Evolutionary conservation across 768 basidiomycete genomes (phyloP).

Genomic region (Kwoniella dejecticola): DNA sequence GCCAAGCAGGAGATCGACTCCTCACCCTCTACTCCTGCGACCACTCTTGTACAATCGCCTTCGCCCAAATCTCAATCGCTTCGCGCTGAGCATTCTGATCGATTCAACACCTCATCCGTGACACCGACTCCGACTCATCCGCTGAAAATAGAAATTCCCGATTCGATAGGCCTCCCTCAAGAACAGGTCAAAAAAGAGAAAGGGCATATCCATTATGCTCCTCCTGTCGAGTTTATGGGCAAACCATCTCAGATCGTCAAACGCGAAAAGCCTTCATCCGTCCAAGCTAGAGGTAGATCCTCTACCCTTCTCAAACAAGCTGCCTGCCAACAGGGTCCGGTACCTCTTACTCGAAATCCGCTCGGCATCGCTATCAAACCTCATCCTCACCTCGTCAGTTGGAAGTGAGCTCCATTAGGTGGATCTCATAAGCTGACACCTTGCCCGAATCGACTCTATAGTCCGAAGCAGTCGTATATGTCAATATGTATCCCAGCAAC

Average conservation of each 20-base stretch:
- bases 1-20: not conserved
- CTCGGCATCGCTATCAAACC: not conserved
- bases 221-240: not conserved
- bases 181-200: not conserved
- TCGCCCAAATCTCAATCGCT: not conserved
- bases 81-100: not conserved
- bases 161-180: not conserved
- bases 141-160: no score
- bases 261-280: not conserved
- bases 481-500: conserved; percentile 30
- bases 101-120: not conserved
- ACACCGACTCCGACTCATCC: conserved; percentile 1
- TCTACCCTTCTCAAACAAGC: no score
- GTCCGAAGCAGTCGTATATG: conserved; percentile 21
- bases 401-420: not conserved
- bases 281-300: not conserved
- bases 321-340: no score
- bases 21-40: conserved; percentile 4
- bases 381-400: conserved; percentile 21
- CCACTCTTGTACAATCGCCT: conserved; percentile 5
- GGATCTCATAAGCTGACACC: not conserved
- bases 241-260: not conserved
- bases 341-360: not conserved
- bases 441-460: not conserved
- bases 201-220: not conserved